These are phyloP conservation scores for Cystobasidium ongulense DNA, from an alignment of 768 basidiomycete genomes.

Conservation along the genomic window DNA sequence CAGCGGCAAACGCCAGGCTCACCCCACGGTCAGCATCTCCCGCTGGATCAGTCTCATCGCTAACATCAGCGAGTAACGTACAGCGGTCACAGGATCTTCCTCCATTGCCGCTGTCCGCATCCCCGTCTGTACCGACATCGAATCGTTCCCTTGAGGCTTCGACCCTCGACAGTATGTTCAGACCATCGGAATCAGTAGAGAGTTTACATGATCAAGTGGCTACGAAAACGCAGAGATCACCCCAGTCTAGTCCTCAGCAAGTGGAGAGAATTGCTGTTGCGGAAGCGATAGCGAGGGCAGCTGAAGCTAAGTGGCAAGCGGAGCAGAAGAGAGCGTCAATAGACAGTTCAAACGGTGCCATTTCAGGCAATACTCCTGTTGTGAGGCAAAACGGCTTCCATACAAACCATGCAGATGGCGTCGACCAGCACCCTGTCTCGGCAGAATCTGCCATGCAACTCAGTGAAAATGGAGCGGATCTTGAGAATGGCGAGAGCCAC, in stretches of 20 bases:
- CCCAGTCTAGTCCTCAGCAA: not conserved
- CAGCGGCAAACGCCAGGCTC: not conserved
- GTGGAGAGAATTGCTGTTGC: conserved; percentile 14
- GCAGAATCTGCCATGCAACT: conserved; percentile 30
- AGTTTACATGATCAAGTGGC: not conserved
- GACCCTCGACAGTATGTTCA: conserved; percentile 21
- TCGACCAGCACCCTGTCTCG: not conserved
- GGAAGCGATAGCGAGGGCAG: conserved; percentile 21
- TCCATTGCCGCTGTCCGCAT: not conserved
- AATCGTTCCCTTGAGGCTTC: conserved; percentile 8
- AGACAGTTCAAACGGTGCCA: not conserved
- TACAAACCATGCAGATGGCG: no score
- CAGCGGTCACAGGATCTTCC: not conserved
- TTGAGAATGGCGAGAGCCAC: conserved; percentile 9
- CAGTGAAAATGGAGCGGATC: conserved; percentile 31
- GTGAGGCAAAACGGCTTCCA: no score
- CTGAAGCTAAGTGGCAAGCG: conserved; percentile 17
- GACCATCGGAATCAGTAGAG: not conserved
- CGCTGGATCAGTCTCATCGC: not conserved
- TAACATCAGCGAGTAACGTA: not conserved
- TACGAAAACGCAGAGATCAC: not conserved
- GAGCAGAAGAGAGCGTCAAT: not conserved
- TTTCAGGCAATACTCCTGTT: not conserved
- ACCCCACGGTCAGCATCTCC: not conserved
- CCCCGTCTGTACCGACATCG: not conserved